phyloP scores from a whole-genome alignment of 495 filamentous ascomycete species.

The Penicillium bialowiezense region DNA sequence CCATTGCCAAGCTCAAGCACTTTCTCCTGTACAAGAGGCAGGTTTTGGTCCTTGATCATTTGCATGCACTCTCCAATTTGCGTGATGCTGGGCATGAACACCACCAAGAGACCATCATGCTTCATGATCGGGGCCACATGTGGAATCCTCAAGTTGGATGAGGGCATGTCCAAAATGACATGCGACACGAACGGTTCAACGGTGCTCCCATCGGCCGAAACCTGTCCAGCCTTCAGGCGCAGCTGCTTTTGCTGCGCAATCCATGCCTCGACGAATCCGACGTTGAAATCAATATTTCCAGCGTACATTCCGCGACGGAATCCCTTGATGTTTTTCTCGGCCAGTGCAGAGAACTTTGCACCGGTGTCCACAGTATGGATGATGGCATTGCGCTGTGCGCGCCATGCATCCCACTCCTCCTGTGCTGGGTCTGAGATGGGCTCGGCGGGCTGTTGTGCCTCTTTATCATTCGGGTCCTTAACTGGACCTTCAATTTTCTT shows the following conservation, averaged over 20 bases:
- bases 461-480: conserved; percentile 23
- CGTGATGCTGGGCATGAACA: conserved; percentile 74
- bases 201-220: conserved; percentile 8
- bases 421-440: conserved; percentile 14
- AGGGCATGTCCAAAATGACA: conserved; percentile 69
- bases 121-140: conserved; percentile 56
- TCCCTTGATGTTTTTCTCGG: conserved; percentile 55
- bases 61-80: conserved; percentile 65
- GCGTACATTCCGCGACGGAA: conserved; percentile 71
- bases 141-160: conserved; percentile 54
- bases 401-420: conserved; percentile 44
- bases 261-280: conserved; percentile 62
- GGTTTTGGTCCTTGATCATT: conserved; percentile 42
- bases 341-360: conserved; percentile 54
- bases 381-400: conserved; percentile 56
- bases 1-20: conserved; percentile 63
- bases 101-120: conserved; percentile 58
- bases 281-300: conserved; percentile 66
- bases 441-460: background rate
- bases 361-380: conserved; percentile 70
- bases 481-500: conserved; percentile 31
- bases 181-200: conserved; percentile 61
- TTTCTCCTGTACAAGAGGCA: conserved; percentile 58
- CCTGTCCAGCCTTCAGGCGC: conserved; percentile 22
- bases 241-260: conserved; percentile 47